phyloP scores from a whole-genome alignment of 1,284 basidiomycete species.

The Cutaneotrichosporon curvatum region DNA sequence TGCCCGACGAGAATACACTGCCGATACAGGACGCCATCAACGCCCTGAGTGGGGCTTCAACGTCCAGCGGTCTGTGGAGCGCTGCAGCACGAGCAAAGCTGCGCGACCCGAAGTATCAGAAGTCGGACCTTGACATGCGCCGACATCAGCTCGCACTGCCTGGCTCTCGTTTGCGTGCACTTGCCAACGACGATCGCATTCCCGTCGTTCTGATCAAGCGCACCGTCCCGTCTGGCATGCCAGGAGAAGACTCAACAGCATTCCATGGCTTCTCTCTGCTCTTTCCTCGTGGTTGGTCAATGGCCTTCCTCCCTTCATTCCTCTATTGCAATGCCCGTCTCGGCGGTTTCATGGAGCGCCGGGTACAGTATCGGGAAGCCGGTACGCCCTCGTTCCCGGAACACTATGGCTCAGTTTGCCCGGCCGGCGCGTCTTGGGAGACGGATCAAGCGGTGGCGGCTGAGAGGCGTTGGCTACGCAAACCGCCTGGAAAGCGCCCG shows the following conservation, averaged over 20 bases:
- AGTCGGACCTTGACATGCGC: conserved; percentile 74
- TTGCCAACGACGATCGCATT: conserved; percentile 67
- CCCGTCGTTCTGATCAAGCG: conserved; percentile 74
- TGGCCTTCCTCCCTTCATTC: conserved; percentile 76
- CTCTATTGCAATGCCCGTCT: conserved; percentile 70
- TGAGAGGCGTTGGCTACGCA: conserved; percentile 61
- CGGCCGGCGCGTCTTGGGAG: conserved; percentile 53
- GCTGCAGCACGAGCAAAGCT: conserved; percentile 52
- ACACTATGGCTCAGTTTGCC: conserved; percentile 58
- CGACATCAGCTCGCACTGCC: conserved; percentile 67
- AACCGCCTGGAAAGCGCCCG: conserved; percentile 73
- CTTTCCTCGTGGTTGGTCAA: conserved; percentile 76
- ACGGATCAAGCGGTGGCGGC: conserved; percentile 51
- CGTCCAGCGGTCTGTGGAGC: no score
- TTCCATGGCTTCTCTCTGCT: conserved; percentile 79
- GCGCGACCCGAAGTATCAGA: conserved; percentile 63
- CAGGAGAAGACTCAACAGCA: conserved; percentile 16
- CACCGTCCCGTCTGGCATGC: conserved; percentile 49
- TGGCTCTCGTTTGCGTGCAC: conserved; percentile 60
- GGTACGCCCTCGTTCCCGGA: conserved; percentile 68
- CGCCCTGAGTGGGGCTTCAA: no score
- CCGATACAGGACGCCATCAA: no score
- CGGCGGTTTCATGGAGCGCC: conserved; percentile 68
- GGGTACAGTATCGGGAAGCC: conserved; percentile 70
- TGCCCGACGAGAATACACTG: no score